Conservation (phyloP, 306 rosid species). For the Cucurbita argyrosperma region DNA sequence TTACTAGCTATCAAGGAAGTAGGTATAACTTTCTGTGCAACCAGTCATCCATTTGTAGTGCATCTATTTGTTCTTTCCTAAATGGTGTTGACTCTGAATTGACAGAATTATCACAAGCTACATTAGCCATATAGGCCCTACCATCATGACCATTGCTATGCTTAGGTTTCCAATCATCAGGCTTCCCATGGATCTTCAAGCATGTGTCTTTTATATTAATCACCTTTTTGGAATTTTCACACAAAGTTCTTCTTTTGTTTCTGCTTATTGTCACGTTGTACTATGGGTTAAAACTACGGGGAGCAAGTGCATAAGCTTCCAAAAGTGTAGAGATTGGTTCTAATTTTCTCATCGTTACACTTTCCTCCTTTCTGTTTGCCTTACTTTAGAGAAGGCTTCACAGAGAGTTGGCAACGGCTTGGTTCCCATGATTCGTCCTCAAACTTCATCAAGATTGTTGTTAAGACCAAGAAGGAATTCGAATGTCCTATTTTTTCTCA, state of each 20-base stretch:
- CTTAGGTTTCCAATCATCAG: not conserved
- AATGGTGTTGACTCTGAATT: not conserved
- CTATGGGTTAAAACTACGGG: not conserved
- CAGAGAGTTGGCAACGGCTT: not conserved
- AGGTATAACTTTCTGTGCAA: not conserved
- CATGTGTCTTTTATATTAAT: not conserved
- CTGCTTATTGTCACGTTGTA: too few species aligned
- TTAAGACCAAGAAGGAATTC: too few species aligned
- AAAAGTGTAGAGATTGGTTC: not conserved
- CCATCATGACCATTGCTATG: not conserved
- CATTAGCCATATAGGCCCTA: not conserved
- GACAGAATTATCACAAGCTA: not conserved
- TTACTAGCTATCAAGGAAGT: not conserved
- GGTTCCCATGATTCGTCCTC: not conserved
- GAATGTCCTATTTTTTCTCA: too few species aligned
- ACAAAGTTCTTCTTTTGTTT: not conserved
- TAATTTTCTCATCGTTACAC: not conserved
- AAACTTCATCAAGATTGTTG: not conserved
- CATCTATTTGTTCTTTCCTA: not conserved
- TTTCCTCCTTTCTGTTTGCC: not conserved
- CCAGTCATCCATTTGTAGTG: not conserved
- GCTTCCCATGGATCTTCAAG: not conserved
- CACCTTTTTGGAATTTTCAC: not conserved
- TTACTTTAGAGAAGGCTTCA: not conserved
- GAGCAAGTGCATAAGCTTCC: not conserved